These are phyloP conservation scores for Psilocybe tampanensis DNA, from an alignment of 768 basidiomycete genomes.

Conservation along the genomic window DNA sequence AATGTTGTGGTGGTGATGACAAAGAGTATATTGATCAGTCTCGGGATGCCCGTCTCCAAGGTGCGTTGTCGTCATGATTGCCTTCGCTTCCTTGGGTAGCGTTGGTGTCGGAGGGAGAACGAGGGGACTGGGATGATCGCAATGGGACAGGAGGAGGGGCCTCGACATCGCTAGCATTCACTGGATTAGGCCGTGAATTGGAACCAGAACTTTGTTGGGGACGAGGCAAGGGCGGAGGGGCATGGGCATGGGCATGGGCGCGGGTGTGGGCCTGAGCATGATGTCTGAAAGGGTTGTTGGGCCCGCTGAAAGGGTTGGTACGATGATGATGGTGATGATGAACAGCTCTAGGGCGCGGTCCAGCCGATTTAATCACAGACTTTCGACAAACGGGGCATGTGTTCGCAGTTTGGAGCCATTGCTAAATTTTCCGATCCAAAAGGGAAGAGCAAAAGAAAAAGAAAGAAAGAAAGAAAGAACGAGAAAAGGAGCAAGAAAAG, in stretches of 20 bases:
- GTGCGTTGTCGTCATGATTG: not conserved
- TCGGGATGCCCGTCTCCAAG: conserved; percentile 20
- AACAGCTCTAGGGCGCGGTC: not conserved
- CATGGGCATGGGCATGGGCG: not conserved
- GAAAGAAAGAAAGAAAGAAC: not conserved
- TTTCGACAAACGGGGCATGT: conserved; percentile 85
- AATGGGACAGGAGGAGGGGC: conserved; percentile 22
- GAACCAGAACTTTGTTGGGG: not conserved
- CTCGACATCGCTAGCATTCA: conserved; percentile 62
- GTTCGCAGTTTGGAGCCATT: conserved; percentile 78
- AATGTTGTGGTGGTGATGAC: no score
- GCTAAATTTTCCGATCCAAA: conserved; percentile 51
- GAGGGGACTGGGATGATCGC: not conserved
- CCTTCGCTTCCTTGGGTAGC: conserved; percentile 7
- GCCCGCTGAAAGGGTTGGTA: not conserved
- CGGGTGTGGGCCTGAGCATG: not conserved
- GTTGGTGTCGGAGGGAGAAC: not conserved
- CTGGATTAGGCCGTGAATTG: conserved; percentile 19
- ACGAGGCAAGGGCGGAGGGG: not conserved
- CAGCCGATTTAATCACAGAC: conserved; percentile 38
- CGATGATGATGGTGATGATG: conserved; percentile 9
- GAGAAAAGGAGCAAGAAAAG: not conserved
- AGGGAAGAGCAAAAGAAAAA: conserved; percentile 2
- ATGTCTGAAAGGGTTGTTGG: not conserved
- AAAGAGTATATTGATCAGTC: not conserved